A percentile compares a stretch with the other conserved stretches of the same genome.
These are phyloP conservation scores for Candida boidinii DNA, from an alignment of 805 yeast genomes.

Conservation along the genomic window DNA sequence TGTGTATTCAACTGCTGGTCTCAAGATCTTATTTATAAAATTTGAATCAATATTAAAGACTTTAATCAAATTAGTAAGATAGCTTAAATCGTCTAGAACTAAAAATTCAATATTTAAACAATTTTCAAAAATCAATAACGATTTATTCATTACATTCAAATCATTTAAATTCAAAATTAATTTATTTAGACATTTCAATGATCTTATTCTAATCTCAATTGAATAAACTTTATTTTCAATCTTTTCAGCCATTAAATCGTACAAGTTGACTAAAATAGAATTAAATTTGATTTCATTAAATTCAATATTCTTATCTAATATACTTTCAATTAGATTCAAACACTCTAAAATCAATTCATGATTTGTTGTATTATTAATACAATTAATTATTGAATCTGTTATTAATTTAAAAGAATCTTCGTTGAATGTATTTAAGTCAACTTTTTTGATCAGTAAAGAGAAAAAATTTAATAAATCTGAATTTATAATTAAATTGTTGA, in stretches of 20 bases:
- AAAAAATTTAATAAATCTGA: constrained; percentile 29
- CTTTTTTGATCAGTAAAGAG: constrained; percentile 22
- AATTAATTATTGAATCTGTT: constrained; percentile 10
- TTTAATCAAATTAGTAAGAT: constrained; percentile 9
- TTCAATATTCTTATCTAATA: constrained; percentile 9
- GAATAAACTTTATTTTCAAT: constrained; percentile 22
- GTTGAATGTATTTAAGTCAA: constrained; percentile 22
- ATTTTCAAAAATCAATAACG: constrained; percentile 5
- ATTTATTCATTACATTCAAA: background rate
- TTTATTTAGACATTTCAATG: constrained; percentile 15
- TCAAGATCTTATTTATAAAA: constrained; percentile 5
- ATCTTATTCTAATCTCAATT: constrained; percentile 22
- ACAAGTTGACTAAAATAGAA: background rate
- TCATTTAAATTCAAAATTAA: constrained; percentile 9
- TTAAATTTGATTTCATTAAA: constrained; percentile 2
- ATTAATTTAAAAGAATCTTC: constrained; percentile 21
- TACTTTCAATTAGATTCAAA: constrained; percentile 12
- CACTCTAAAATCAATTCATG: constrained; percentile 25
- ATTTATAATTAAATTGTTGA: constrained; percentile 16
- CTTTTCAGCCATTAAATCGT: constrained; percentile 13
- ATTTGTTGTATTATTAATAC: constrained; percentile 15
- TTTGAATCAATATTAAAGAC: constrained; percentile 7
- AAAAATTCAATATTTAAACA: constrained; percentile 21
- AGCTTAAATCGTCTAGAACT: constrained; percentile 13
- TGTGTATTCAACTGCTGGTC: constrained; percentile 11